Conservation (phyloP, 2,329 filamentous ascomycete species). For the Colletotrichum sp. region DNA sequence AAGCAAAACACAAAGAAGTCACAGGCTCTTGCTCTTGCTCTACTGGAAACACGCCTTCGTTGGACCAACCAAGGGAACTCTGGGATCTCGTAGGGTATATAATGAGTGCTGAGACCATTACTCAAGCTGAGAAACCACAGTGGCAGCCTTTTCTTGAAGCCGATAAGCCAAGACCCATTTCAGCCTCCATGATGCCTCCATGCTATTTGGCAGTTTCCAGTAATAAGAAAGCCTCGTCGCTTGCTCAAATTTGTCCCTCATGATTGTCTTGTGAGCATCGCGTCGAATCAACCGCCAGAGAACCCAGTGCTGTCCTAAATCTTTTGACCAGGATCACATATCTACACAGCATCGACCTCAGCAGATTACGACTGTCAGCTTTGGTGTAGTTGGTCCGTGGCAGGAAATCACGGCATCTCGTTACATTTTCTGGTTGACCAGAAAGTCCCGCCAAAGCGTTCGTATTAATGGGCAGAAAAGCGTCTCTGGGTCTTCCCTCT, state of each 20-base stretch:
- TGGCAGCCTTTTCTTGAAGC: not conserved
- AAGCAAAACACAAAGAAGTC: not conserved
- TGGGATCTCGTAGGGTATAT: not conserved
- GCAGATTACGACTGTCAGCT: not conserved
- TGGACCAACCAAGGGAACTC: fast-evolving
- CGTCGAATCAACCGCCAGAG: not conserved
- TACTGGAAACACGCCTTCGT: not conserved
- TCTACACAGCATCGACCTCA: not conserved
- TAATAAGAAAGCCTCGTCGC: not conserved
- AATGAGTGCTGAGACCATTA: not conserved
- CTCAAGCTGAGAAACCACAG: not conserved
- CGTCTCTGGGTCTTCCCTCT: not conserved
- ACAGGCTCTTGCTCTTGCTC: not conserved
- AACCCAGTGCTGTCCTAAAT: fast-evolving
- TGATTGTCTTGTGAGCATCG: fast-evolving
- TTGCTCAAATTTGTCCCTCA: not conserved
- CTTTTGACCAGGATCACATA: not conserved
- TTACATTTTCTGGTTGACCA: too few relatives aligned
- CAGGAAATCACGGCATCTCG: too few relatives aligned
- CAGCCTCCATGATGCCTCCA: not conserved
- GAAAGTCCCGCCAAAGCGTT: too few relatives aligned
- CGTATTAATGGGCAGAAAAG: not conserved
- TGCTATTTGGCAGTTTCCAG: not conserved
- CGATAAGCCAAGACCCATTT: fast-evolving
- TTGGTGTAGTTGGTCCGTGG: too few relatives aligned